A percentile compares a stretch with the other conserved stretches of the same genome.
These are phyloP conservation scores for Beauveria scarabaeidicola DNA, from an alignment of 2,329 filamentous ascomycete genomes.

Conservation along the genomic window DNA sequence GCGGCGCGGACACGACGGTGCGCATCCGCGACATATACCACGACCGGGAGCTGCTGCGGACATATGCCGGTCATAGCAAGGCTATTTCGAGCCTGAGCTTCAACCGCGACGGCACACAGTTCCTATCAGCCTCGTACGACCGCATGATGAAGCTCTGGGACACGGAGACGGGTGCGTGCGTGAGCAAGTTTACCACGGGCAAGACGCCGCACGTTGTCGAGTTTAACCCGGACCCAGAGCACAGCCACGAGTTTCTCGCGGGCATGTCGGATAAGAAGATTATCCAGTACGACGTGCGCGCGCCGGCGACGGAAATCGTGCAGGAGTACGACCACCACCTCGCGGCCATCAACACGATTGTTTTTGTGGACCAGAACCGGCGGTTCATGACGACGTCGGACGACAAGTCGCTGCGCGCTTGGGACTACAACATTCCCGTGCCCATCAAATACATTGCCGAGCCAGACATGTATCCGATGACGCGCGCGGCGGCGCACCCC, in stretches of 20 bases:
- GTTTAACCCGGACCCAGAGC: conserved; percentile 75
- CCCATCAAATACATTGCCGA: conserved; percentile 98
- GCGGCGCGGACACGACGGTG: conserved; percentile 82
- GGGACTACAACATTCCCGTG: conserved; percentile 98
- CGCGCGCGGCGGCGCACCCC: conserved; percentile 74
- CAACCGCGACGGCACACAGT: conserved; percentile 71
- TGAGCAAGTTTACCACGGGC: conserved; percentile 83
- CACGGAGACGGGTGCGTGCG: conserved; percentile 83
- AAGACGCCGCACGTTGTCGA: conserved; percentile 92
- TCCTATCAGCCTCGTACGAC: conserved; percentile 88
- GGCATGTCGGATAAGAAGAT: conserved; percentile 99
- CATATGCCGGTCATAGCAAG: conserved; percentile 86
- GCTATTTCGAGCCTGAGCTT: conserved; percentile 85
- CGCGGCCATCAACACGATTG: conserved; percentile 95
- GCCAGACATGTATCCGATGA: conserved; percentile 96
- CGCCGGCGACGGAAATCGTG: conserved; percentile 62
- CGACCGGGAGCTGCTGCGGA: conserved; percentile 75
- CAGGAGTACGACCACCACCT: conserved; percentile 98
- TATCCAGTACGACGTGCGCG: conserved; percentile 86
- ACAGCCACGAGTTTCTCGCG: conserved; percentile 82
- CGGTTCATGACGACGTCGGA: conserved; percentile 98
- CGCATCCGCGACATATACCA: conserved; percentile 96
- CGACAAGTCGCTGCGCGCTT: conserved; percentile 90
- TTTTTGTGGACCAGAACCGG: conserved; percentile 87
- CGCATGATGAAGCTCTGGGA: conserved; percentile 98